Percentiles rank a stretch among this genome's conserved stretches.
phyloP scores from a whole-genome alignment of 495 filamentous ascomycete species.

The Penicillium odoratum region DNA sequence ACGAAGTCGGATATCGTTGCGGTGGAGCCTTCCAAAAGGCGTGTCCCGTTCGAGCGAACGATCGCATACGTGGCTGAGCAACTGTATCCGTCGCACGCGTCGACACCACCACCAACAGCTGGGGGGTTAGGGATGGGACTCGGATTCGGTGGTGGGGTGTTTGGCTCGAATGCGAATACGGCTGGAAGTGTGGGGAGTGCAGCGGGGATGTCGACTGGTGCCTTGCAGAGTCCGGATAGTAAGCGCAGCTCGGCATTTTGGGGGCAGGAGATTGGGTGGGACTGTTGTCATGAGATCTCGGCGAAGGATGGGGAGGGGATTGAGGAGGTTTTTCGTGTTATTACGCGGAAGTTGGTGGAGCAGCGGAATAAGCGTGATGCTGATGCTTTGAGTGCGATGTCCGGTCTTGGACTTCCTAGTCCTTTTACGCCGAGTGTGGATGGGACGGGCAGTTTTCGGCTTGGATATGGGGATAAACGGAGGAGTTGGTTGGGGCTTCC shows the following conservation, averaged over 20 bases:
- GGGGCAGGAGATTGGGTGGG: slow-evolving; percentile 91
- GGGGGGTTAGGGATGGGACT: slow-evolving; percentile 20
- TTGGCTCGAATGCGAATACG: slow-evolving; percentile 9
- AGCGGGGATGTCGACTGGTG: slow-evolving; percentile 31
- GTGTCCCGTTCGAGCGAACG: slow-evolving; percentile 90
- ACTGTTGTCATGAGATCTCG: slow-evolving; percentile 94
- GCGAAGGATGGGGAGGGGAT: slow-evolving; percentile 94
- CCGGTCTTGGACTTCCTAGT: slow-evolving; percentile 13
- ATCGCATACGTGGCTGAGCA: slow-evolving; percentile 94
- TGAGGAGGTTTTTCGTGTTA: slow-evolving; percentile 95
- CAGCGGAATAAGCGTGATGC: slow-evolving; percentile 68
- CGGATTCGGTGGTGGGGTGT: slow-evolving; percentile 13
- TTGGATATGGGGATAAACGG: slow-evolving; percentile 48
- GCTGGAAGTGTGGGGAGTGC: slow-evolving; percentile 13
- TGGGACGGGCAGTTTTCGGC: slow-evolving; percentile 46
- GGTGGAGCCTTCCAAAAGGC: slow-evolving; percentile 68
- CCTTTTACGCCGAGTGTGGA: slow-evolving; percentile 27
- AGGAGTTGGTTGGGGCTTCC: slow-evolving; percentile 55
- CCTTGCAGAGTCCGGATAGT: slow-evolving; percentile 64
- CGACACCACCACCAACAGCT: slow-evolving; percentile 66
- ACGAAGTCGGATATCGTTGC: slow-evolving; percentile 93
- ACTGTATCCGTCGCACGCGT: slow-evolving; percentile 64
- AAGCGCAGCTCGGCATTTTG: slow-evolving; percentile 85
- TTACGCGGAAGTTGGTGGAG: slow-evolving; percentile 92
- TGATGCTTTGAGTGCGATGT: slow-evolving; percentile 48